These are phyloP conservation scores for Aureobasidium sp. DNA, from an alignment of 2,329 filamentous ascomycete genomes.

Conservation along the genomic window DNA sequence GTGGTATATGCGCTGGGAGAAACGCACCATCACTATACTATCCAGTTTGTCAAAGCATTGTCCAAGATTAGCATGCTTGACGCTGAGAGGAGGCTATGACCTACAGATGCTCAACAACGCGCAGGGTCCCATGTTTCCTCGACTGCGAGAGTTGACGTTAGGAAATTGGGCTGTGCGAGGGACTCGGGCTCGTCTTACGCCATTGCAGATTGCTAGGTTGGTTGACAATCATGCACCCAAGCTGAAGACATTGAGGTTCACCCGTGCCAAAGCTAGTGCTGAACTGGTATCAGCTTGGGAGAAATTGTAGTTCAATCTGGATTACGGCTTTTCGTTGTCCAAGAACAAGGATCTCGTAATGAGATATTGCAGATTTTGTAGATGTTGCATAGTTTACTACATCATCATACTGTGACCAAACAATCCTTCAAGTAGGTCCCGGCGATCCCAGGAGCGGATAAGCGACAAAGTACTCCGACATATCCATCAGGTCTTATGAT, in stretches of 20 bases:
- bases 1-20: too few species aligned
- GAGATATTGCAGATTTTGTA: background rate
- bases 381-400: background rate
- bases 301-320: too few species aligned
- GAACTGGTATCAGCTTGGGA: too few species aligned
- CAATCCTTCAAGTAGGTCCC: background rate
- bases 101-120: background rate
- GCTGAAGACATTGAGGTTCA: background rate
- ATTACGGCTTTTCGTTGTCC: too few species aligned
- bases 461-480: conserved; percentile 28
- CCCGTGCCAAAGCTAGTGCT: too few species aligned
- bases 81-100: too few species aligned
- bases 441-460: background rate
- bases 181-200: background rate
- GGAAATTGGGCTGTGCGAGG: background rate
- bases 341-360: too few species aligned
- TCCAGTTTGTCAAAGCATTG: too few species aligned
- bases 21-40: too few species aligned
- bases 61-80: too few species aligned
- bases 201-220: background rate
- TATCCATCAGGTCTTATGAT: conserved; percentile 58
- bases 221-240: background rate
- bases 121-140: background rate
- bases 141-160: background rate
- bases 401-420: background rate